Evolutionary conservation across 306 rosid genomes (phyloP).

Genomic region (Crotalaria pallida): DNA sequence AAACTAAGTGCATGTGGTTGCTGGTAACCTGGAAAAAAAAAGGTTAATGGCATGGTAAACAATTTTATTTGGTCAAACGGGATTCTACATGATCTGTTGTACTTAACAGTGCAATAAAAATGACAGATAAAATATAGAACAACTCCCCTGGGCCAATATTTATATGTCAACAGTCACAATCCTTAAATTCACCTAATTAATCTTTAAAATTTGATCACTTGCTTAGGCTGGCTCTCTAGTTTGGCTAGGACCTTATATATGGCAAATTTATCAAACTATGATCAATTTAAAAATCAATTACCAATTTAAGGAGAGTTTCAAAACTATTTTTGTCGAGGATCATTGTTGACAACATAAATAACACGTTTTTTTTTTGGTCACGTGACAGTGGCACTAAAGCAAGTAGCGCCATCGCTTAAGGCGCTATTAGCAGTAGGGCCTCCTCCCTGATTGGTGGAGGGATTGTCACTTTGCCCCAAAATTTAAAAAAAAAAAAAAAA

Average conservation of each 20-base stretch:
- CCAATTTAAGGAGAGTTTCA: too few species aligned
- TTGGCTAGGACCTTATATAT: slow-evolving; percentile 61
- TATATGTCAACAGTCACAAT: neutral
- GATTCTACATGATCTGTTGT: neutral
- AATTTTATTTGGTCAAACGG: neutral
- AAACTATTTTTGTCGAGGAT: too few species aligned
- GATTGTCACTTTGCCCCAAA: too few species aligned
- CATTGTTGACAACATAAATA: too few species aligned
- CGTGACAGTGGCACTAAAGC: too few species aligned
- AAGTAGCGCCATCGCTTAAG: too few species aligned
- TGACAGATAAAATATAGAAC: neutral
- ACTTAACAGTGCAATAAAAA: neutral
- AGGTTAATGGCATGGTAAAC: neutral
- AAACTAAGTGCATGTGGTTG: neutral
- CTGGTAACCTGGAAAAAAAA: neutral
- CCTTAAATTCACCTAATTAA: neutral
- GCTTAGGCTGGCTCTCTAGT: slow-evolving; percentile 56
- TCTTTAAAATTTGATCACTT: slow-evolving; percentile 48
- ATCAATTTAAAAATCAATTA: too few species aligned
- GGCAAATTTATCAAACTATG: too few species aligned
- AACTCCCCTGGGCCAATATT: neutral
- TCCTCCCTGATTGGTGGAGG: too few species aligned
- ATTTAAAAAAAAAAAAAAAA: too few species aligned
- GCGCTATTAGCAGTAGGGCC: too few species aligned
- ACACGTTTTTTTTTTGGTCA: too few species aligned